Evolutionary conservation across 768 basidiomycete genomes (phyloP), one percentile per base, ranked within the genome.

Genomic region (Cystobasidium tubakii): DNA sequence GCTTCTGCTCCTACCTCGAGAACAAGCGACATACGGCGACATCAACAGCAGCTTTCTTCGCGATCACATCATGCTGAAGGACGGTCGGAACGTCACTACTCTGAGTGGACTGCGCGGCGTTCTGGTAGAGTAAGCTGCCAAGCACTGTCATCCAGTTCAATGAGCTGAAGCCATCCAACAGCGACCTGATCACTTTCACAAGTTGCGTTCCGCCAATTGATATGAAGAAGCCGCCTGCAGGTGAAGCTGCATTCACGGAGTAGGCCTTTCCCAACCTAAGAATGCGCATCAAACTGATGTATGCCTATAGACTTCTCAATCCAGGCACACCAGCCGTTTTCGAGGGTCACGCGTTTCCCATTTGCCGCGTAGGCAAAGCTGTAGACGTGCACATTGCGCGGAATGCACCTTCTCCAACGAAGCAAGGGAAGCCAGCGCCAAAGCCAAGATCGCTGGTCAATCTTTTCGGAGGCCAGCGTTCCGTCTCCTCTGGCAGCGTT

Each of bases 31-130:
- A 17, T 83, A 85, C 23, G 85, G 86, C 21, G 83, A 83, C 62
- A 84, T 92, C 65, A 89, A 89, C 0, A 82, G 87, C 0, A 89
- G 91, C 1, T 87, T 93, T 72, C 83, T 96, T 34, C 87, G 86
- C 79, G 92, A 96, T 78, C 95, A 99, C 79, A 81, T 95, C 71
- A 82, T 87, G 34, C 84, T 92, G 0, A 82, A 84, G 27, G 79
- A 77, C 54, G 53, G 75, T 57, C 80, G 83, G 60, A 83, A 85
- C 2, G 81, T 92, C 15, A 85, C 92, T 1, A 91, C 91, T 0
- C 82, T 94, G 42, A 92, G 91, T 0, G 95, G 94, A 3, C 82
- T 97, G 31, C 83, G 93, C 25, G 93, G 91, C 6, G 84, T 83
- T 2, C 80, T 91, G 17, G 82, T 84, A 57, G 84, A 85, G 88